These are phyloP conservation scores for Linnemannia zychae DNA, from an alignment of 192 early-diverging fungal genomes.

Conservation along the genomic window DNA sequence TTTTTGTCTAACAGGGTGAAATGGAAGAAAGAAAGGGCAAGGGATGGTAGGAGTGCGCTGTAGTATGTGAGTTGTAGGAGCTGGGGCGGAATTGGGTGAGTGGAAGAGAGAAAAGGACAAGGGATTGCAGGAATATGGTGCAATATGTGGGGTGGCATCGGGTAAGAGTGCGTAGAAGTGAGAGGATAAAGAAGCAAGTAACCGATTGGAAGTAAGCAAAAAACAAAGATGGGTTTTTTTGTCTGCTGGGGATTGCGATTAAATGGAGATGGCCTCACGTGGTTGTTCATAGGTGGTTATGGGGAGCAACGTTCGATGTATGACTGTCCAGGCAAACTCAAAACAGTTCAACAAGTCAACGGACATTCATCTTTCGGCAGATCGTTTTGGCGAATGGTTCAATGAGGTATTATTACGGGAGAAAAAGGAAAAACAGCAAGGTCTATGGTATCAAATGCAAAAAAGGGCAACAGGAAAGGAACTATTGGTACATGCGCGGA, in stretches of 20 bases:
- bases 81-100: no score
- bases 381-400: not conserved
- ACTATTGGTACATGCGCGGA: not conserved
- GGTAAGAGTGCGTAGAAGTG: no score
- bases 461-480: not conserved
- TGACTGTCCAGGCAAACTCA: not conserved
- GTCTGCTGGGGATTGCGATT: no score
- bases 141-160: no score
- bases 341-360: not conserved
- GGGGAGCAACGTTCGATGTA: not conserved
- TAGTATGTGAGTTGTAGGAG: no score
- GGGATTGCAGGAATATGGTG: not conserved
- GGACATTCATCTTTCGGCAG: not conserved
- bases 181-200: no score
- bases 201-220: no score
- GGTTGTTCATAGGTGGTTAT: no score
- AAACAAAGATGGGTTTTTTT: no score
- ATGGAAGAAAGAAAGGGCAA: not conserved
- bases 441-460: conserved; percentile 24
- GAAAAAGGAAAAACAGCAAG: conserved; percentile 6
- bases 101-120: not conserved
- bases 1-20: not conserved
- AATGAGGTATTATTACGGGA: not conserved
- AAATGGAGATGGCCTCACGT: no score
- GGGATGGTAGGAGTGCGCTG: not conserved